These are phyloP conservation scores for Dictyostelium capitatum DNA, from an alignment of 78 protist genomes.

Conservation along the genomic window DNA sequence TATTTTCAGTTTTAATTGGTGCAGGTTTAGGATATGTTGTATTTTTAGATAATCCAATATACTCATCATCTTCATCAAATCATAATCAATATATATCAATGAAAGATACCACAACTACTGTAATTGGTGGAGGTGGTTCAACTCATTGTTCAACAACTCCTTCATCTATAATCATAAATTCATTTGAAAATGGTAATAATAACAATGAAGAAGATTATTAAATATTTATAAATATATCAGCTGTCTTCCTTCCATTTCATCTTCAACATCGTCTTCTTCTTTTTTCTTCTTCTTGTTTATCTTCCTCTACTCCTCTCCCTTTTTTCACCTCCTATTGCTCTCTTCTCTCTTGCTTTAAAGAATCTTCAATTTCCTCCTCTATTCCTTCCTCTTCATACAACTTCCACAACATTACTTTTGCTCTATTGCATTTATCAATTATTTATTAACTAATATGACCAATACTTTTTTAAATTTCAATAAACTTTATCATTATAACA, in stretches of 20 bases:
- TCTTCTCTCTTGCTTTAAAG: no score
- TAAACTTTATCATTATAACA: no score
- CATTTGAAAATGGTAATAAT: background rate
- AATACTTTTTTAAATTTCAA: no score
- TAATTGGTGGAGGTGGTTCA: background rate
- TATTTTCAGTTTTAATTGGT: constrained; percentile 9
- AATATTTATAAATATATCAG: background rate
- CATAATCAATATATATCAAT: constrained; percentile 15
- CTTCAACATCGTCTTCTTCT: background rate
- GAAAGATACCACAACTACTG: background rate
- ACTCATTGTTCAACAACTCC: background rate
- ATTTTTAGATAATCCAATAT: constrained; percentile 34
- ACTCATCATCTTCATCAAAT: background rate
- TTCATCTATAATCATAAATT: constrained; percentile 11
- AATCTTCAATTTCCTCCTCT: background rate
- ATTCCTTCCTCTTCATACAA: background rate
- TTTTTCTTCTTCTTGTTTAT: no score
- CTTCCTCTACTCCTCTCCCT: no score
- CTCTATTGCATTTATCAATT: no score
- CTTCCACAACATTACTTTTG: background rate
- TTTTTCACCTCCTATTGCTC: no score
- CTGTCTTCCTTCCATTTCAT: background rate
- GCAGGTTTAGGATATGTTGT: constrained; percentile 23
- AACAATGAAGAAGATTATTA: background rate
- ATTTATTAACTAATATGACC: no score